Evolutionary conservation across 2,329 filamentous ascomycete genomes (phyloP), one percentile per base, ranked within the genome.

Genomic region (Fusarium sp.): DNA sequence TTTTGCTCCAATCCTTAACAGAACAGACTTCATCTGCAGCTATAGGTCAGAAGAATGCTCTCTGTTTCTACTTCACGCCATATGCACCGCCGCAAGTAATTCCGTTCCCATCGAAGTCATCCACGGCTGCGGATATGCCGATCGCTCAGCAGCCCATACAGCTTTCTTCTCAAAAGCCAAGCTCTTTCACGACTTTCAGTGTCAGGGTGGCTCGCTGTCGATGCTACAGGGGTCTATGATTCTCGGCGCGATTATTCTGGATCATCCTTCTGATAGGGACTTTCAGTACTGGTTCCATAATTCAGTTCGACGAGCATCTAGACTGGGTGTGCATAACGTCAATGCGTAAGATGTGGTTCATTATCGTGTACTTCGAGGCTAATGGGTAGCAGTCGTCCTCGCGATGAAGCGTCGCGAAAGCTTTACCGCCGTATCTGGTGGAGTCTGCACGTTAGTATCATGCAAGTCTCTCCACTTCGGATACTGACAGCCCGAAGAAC

Each of bases 241-340:
- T 8, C 34, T 73, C 6, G 57, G 65, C 1, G 40, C 56, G 0
- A 46, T 71, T 0, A 60, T 73, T 13, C 45, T 69, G 1, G 59
- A 72, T 27, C 68, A 71, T 14, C 61, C 68, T 0, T 61, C 41
- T 0, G 68, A 73, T 4, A 49, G 54, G 4, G 68, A 73, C 42
- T 73, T 65, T 16, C 58, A 67, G 6, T 73, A 73, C 2, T 73
- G 71, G 71, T 70, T 68, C 8, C 47, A 70, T 7, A 73, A 73
- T 6, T 64, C 71, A 0, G 48, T 71, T 1, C 65, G 71, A 0
- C 55, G 68, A n/a, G 61, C 61, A 1, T 51, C 45, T 0, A 70
- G 55, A 12, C 18, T 68, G 4, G 61, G 68, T 11, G 29, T 71
- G 0, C 61, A 54, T 4, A 64, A 55, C 1, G 44, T 16, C 11